A percentile compares a stretch with the other conserved stretches of the same genome.
phyloP scores from a whole-genome alignment of 108 stramenopile species.

The Schizochytrium sp. region DNA sequence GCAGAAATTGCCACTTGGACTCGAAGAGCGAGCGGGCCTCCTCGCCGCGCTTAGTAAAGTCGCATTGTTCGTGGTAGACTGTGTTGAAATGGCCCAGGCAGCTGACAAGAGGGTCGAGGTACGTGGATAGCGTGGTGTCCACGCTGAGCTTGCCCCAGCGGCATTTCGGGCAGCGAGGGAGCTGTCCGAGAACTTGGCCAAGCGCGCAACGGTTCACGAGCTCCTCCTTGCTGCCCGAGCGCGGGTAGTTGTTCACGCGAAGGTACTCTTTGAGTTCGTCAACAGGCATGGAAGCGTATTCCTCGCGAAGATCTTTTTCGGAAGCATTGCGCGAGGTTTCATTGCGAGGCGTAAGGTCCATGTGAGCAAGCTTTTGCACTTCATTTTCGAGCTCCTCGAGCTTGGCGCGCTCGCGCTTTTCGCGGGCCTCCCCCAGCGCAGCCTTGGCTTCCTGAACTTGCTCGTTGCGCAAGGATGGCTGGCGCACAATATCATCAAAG shows the following conservation, averaged over 20 bases:
- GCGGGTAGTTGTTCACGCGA: not conserved
- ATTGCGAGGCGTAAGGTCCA: not conserved
- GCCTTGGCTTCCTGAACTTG: not conserved
- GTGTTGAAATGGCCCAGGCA: not conserved
- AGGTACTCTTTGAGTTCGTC: not conserved
- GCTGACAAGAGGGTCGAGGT: not conserved
- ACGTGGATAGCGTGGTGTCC: not conserved
- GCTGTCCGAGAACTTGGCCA: not conserved
- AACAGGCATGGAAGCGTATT: not conserved
- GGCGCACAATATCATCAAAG: not conserved
- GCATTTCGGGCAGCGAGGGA: not conserved
- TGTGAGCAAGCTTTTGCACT: not conserved
- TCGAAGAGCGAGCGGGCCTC: not conserved
- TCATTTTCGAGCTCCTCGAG: not conserved
- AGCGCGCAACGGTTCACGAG: slow-evolving; percentile 9
- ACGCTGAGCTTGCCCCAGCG: not conserved
- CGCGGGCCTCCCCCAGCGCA: not conserved
- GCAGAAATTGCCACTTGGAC: not conserved
- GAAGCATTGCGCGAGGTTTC: not conserved
- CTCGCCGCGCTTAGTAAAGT: not conserved
- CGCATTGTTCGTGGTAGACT: not conserved
- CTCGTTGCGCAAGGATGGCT: not conserved
- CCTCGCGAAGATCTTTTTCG: not conserved
- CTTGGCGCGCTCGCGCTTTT: not conserved
- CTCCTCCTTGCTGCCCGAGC: not conserved